Percentiles rank a stretch among this genome's conserved stretches.
These are phyloP conservation scores for Saccharomycopsis hybrid DNA, from an alignment of 1,139 yeast species.

Conservation along the genomic window DNA sequence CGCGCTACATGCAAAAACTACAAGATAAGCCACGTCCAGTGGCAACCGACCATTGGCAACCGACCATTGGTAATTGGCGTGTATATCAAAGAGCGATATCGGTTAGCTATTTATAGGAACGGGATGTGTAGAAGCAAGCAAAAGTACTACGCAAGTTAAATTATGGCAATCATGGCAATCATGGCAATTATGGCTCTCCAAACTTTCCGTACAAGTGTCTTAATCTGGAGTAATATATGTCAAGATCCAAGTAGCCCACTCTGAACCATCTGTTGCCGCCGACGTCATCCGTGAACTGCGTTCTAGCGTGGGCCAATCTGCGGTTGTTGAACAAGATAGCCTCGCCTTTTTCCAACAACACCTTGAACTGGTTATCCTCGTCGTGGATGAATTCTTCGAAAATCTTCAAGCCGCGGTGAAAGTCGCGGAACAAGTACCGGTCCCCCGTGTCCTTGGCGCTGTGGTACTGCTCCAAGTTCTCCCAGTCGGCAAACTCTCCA, in stretches of 20 bases:
- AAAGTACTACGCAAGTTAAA: too few species aligned
- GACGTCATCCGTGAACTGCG: constrained; percentile 49
- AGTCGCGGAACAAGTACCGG: constrained; percentile 41
- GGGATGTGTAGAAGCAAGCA: too few species aligned
- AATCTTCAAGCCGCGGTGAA: constrained; percentile 49
- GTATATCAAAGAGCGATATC: too few species aligned
- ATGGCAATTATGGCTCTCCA: constrained; percentile 8
- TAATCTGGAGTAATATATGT: constrained; percentile 60
- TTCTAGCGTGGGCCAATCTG: constrained; percentile 65
- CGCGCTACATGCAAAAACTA: too few species aligned
- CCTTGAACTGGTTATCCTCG: constrained; percentile 48
- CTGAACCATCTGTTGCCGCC: constrained; percentile 55
- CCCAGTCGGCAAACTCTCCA: constrained; percentile 21
- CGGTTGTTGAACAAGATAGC: constrained; percentile 73
- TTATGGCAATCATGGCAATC: too few species aligned
- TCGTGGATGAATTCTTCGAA: constrained; percentile 58
- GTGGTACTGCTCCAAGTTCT: constrained; percentile 19
- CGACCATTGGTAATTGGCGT: too few species aligned
- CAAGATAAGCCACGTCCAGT: too few species aligned
- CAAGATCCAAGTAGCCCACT: constrained; percentile 75
- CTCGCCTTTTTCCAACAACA: constrained; percentile 54
- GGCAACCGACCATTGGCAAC: too few species aligned
- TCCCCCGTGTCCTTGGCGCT: constrained; percentile 31
- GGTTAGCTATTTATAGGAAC: too few species aligned
- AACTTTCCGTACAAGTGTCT: constrained; percentile 29